phyloP scores from a whole-genome alignment of 345 rosid genomes.

The Salix suchowensis region DNA sequence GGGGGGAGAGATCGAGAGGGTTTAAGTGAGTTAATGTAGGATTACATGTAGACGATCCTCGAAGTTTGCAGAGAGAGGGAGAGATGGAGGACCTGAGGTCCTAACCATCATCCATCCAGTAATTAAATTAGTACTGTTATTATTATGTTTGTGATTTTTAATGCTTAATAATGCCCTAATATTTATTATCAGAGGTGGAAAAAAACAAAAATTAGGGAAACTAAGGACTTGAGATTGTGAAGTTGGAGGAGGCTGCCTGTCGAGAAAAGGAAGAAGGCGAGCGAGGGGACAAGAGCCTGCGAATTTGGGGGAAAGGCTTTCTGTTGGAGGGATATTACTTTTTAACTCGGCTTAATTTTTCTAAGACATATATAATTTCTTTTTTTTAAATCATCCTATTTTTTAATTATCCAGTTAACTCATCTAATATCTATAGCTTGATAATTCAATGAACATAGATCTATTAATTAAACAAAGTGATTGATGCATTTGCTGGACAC shows the following conservation, averaged over 20 bases:
- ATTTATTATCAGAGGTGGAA: background rate
- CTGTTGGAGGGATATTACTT: background rate
- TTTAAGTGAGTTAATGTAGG: constrained; percentile 30
- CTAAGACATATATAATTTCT: too few species aligned
- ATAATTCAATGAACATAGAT: too few species aligned
- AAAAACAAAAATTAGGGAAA: background rate
- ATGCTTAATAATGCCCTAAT: background rate
- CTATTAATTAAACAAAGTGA: too few species aligned
- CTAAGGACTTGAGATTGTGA: background rate
- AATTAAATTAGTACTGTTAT: background rate
- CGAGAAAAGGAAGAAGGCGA: background rate
- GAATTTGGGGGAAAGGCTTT: background rate
- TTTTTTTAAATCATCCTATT: too few species aligned
- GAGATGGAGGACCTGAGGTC: constrained; percentile 24
- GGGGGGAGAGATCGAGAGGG: constrained; percentile 51
- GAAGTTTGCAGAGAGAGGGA: constrained; percentile 25
- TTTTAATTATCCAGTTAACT: too few species aligned
- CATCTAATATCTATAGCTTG: too few species aligned
- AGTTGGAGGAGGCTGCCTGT: background rate
- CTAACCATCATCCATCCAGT: constrained; percentile 19
- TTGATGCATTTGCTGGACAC: fast-evolving
- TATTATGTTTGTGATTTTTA: background rate
- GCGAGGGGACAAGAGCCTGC: background rate
- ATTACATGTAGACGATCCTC: constrained; percentile 30
- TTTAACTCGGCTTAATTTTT: background rate